A percentile compares a stretch with the other conserved stretches of the same genome.
These are phyloP conservation scores for Cymodocea nodosa DNA, from an alignment of 116 monocot genomes.

Conservation along the genomic window DNA sequence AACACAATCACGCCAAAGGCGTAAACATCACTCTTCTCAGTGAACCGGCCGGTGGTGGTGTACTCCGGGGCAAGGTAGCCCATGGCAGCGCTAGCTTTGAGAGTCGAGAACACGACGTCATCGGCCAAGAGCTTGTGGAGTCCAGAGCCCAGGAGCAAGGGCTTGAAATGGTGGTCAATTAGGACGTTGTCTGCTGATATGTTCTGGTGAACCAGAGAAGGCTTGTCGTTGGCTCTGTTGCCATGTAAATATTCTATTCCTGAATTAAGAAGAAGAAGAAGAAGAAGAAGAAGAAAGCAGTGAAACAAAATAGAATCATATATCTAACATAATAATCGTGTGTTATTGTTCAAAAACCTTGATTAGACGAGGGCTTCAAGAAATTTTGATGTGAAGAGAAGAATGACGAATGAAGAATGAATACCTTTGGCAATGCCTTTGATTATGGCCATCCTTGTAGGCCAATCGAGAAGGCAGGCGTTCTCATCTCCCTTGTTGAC, in stretches of 20 bases:
- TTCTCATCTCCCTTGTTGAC: slow-evolving; percentile 26
- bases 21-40: slow-evolving; percentile 83
- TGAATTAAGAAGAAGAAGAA: slow-evolving; percentile 9
- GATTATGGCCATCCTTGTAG: slow-evolving; percentile 62
- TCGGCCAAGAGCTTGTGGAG: slow-evolving; percentile 83
- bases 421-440: slow-evolving; percentile 86
- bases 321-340: too few relatives aligned
- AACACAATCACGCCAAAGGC: slow-evolving; percentile 73
- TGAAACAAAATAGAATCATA: neutral
- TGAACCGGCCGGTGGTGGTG: slow-evolving; percentile 78
- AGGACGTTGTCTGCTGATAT: slow-evolving; percentile 78
- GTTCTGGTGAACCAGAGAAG: slow-evolving; percentile 72
- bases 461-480: slow-evolving; percentile 53
- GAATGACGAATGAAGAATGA: too few relatives aligned
- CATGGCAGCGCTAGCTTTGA: slow-evolving; percentile 91
- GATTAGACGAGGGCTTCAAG: too few relatives aligned
- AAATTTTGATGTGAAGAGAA: too few relatives aligned
- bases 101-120: slow-evolving; percentile 81
- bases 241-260: slow-evolving; percentile 87
- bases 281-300: neutral
- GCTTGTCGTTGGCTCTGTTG: slow-evolving; percentile 41
- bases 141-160: slow-evolving; percentile 57
- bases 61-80: slow-evolving; percentile 95
- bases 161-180: slow-evolving; percentile 57
- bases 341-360: too few relatives aligned